These are phyloP conservation scores for Neurospora discreta DNA, from an alignment of 495 filamentous ascomycete species.

Conservation along the genomic window DNA sequence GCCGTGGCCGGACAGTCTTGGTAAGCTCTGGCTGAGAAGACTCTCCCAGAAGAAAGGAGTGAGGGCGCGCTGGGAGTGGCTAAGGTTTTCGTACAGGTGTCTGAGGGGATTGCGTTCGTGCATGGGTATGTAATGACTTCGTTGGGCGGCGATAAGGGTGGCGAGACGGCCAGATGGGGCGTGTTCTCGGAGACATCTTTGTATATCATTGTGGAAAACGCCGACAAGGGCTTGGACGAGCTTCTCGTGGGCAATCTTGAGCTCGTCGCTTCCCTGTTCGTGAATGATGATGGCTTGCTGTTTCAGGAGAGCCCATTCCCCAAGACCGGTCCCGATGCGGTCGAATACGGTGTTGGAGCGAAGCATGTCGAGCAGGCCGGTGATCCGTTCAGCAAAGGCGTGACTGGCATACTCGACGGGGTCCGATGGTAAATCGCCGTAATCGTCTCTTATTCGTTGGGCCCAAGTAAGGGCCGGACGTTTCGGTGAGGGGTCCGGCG, in stretches of 20 bases:
- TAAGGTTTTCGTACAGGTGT: conserved; percentile 11
- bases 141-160: conserved; percentile 10
- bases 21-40: neutral
- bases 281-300: neutral
- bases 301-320: conserved; percentile 8
- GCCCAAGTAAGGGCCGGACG: conserved; percentile 9
- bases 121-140: conserved; percentile 21
- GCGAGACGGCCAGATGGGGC: neutral
- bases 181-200: conserved; percentile 1
- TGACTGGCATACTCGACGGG: conserved; percentile 20
- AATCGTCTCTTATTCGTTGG: conserved; percentile 18
- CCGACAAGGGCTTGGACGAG: conserved; percentile 10
- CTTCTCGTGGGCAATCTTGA: conserved; percentile 31
- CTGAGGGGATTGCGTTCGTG: neutral
- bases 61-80: conserved; percentile 16
- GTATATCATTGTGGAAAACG: conserved; percentile 5
- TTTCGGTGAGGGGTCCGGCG: conserved; percentile 9
- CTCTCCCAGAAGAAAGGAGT: conserved; percentile 24
- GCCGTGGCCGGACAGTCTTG: neutral
- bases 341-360: conserved; percentile 11
- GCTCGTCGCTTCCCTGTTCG: conserved; percentile 12
- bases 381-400: conserved; percentile 16
- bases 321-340: neutral
- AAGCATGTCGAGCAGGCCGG: conserved; percentile 3
- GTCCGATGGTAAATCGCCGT: conserved; percentile 22